Base-by-base conservation (phyloP, 108 stramenopile genomes). In the Nitzschia palea region DNA sequence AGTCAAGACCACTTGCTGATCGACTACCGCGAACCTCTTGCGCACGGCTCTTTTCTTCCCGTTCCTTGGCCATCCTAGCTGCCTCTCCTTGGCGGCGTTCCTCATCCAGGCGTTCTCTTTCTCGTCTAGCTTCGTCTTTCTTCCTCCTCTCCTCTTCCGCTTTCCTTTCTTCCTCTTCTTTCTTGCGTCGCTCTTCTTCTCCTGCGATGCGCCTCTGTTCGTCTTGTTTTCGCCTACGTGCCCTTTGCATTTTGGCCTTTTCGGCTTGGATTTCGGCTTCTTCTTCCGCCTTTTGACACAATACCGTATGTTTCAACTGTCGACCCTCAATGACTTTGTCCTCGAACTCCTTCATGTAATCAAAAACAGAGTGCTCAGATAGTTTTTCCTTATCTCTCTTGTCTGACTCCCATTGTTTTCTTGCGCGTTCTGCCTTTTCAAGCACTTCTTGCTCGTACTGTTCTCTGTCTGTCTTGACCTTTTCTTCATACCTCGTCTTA, bases 191-290 rank as follows among this genome's bases (percentile, higher is more conserved):
- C 10, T 68, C 82, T 52, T 81, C 83, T 67, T 88, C 87, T 12
- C 76, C 80, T 0, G 52, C 67, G 5, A 54, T 32, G 31, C 65
- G 58, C 48, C 69, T 77, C 25, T 53, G 62, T 69, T 91, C 90
- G 32, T 85, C 87, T 26, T 80, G 74, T 68, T 86, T 83, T 23
- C 90, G 79, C 62, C 76, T 80, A 6, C 90, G 79, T 14, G 89
- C 91, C 17, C 88, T 64, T 12, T 69, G 28, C 32, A 90, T 71
- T 63, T 89, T 93, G n/a, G 55, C 88, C 61, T 80, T 80, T 60
- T 91, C 91, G 28, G 89, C 91, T 55, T 83, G 73, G 14, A 83
- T 10, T 68, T 90, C 89, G 22, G 90, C 90, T 18, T 65, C 75
- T 45, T 77, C 54, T 32, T 91, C 89, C 12, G 84, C 88, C 65